A percentile compares a stretch with the other conserved stretches of the same genome.
phyloP scores from a whole-genome alignment of 495 filamentous ascomycete species.

The Lepidopterella palustris region DNA sequence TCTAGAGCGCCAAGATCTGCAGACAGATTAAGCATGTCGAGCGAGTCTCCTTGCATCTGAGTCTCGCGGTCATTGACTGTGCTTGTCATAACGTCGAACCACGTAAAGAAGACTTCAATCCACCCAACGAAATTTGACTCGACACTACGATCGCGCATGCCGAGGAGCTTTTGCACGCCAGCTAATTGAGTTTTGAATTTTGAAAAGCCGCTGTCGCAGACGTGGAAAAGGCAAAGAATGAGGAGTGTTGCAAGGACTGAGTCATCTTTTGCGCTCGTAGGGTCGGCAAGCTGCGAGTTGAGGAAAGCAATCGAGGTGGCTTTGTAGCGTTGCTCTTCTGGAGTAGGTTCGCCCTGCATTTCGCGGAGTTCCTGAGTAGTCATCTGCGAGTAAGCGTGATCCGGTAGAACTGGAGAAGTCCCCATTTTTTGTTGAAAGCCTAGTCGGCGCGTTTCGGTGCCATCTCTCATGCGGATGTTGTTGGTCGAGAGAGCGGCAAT shows the following conservation, averaged over 20 bases:
- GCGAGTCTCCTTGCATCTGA: constrained; percentile 65
- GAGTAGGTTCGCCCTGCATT: constrained; percentile 33
- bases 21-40: constrained; percentile 60
- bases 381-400: constrained; percentile 26
- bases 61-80: constrained; percentile 88
- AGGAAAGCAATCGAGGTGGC: constrained; percentile 72
- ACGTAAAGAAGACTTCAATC: constrained; percentile 95
- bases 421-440: constrained; percentile 24
- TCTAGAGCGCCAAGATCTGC: constrained; percentile 73
- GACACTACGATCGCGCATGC: constrained; percentile 62
- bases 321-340: constrained; percentile 80
- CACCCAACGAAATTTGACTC: constrained; percentile 67
- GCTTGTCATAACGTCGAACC: constrained; percentile 90
- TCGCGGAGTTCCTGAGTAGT: constrained; percentile 35
- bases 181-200: constrained; percentile 93
- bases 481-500: constrained; percentile 85
- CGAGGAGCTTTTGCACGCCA: constrained; percentile 85
- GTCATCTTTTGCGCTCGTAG: constrained; percentile 67
- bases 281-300: constrained; percentile 74
- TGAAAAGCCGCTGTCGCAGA: constrained; percentile 85
- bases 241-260: constrained; percentile 83
- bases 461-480: constrained; percentile 54
- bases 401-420: constrained; percentile 10
- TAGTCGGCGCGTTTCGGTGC: constrained; percentile 16
- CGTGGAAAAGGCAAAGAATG: constrained; percentile 84